Base-by-base conservation (phyloP, 2,329 filamentous ascomycete species). In the Exophiala sideris region DNA sequence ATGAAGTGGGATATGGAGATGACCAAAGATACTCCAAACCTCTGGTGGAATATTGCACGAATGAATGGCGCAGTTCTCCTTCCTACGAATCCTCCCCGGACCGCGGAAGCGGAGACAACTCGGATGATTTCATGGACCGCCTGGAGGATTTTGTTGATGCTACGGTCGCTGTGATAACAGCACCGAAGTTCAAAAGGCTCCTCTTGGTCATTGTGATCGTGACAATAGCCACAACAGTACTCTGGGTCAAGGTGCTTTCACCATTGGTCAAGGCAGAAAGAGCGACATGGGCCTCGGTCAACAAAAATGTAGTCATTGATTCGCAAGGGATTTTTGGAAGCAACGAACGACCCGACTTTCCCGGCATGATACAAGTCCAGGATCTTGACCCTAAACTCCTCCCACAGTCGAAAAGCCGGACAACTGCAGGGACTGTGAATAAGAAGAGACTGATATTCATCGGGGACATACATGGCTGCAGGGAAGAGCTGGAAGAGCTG, bases 381-480 rank as follows among this genome's bases (percentile, higher is more conserved):
- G 71, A 72, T 11, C 62, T 85, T 59, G 75, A 81, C 60, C 62
- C 71, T 21, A 61, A 67, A 3, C 66, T 79, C 45, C 58, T 82
- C 10, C 79, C 79, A 21, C 41, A 45, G 18, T 44, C 57, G 8
- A 45, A 48, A 60, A 45, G 36, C 67, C 16, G 39, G 9, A 66
- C 68, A 8, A 61, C 66, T 38, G 64, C 66, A 35, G 67, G 71
- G 29, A 52, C 61, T 18, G 45, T 61, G 35, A 50, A 67, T 39
- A 69, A 60, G 53, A 82, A 80, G 50, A 78, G 91, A 14, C 74
- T 99, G 20, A 76, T 97, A 33, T 78, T 97, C 57, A 78, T 97
- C 33, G 92, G 94, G 50, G 94, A 99, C 72, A 89, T 97, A 11
- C 92, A 97, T 73, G 94, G 94, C 45, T 94, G 94, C 76, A 83